phyloP scores from a whole-genome alignment of 1,284 basidiomycete species.

The Naganishia cerealis region DNA sequence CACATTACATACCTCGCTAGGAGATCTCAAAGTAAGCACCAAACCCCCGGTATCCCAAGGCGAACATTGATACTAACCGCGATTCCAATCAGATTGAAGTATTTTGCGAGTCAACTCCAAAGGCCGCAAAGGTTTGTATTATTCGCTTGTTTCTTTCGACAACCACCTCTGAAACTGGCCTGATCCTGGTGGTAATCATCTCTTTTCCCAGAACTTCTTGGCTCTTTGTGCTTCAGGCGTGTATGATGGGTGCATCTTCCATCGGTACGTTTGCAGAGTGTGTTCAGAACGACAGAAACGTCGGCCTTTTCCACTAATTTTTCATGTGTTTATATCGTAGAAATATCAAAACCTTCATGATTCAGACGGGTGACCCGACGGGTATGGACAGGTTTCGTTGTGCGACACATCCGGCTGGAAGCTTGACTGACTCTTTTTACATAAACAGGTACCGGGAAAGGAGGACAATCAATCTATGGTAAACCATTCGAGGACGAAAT shows the following conservation, averaged over 20 bases:
- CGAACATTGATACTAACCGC: neutral
- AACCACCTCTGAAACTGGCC: neutral
- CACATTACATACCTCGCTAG: conserved; percentile 87
- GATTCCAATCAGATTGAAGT: conserved; percentile 74
- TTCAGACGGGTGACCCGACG: conserved; percentile 83
- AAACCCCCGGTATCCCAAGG: conserved; percentile 8
- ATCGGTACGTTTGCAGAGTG: conserved; percentile 58
- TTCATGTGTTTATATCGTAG: conserved; percentile 48
- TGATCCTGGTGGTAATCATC: conserved; percentile 1
- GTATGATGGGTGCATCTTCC: conserved; percentile 84
- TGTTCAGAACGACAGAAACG: neutral
- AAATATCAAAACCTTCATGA: conserved; percentile 94
- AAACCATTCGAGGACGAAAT: conserved; percentile 85
- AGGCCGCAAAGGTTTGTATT: conserved; percentile 76
- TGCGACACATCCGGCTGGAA: neutral
- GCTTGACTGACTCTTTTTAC: neutral
- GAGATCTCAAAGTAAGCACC: conserved; percentile 80
- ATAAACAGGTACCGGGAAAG: conserved; percentile 56
- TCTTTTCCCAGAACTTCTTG: conserved; percentile 77
- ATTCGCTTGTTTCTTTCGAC: conserved; percentile 2
- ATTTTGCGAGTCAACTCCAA: conserved; percentile 93
- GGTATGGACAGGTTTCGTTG: conserved; percentile 55
- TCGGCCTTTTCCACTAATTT: neutral
- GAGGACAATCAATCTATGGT: conserved; percentile 61
- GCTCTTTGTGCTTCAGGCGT: conserved; percentile 86